Conservation (phyloP, 106 monocot species). For the Amphibolis antarctica region DNA sequence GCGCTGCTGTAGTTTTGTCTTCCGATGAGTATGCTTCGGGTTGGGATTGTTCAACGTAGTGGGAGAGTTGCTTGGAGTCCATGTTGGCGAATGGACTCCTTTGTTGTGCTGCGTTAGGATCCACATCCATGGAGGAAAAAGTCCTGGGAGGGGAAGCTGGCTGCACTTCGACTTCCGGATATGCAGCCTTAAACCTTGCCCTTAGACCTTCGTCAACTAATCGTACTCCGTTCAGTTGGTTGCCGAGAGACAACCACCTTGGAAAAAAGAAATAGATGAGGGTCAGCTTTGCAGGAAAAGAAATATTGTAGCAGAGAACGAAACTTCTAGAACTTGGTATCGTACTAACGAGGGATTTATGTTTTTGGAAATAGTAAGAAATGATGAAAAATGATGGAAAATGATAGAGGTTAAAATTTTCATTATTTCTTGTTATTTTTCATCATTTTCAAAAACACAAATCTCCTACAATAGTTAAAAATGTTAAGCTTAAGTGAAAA, state of each 20-base stretch:
- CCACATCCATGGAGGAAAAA: conserved; percentile 32
- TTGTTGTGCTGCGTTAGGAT: conserved; percentile 19
- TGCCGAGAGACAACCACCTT: conserved; percentile 97
- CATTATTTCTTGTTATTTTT: no score
- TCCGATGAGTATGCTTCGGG: conserved; percentile 4
- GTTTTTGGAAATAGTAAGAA: no score
- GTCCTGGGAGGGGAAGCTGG: conserved; percentile 76
- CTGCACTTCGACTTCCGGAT: conserved; percentile 89
- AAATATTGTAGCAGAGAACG: no score
- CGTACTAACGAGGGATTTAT: no score
- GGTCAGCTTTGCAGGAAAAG: no score
- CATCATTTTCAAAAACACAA: no score
- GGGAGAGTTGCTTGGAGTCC: conserved; percentile 22
- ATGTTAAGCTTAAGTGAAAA: no score
- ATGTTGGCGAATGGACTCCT: conserved; percentile 22
- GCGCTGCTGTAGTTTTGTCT: background rate
- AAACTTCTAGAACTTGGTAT: no score
- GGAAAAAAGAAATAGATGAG: background rate
- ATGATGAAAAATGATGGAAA: no score
- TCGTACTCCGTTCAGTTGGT: conserved; percentile 79
- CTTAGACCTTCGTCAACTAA: conserved; percentile 92
- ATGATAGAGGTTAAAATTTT: no score
- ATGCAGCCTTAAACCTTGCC: conserved; percentile 92
- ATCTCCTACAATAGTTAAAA: no score
- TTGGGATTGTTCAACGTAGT: conserved; percentile 1